A percentile compares a stretch with the other conserved stretches of the same genome.
These are phyloP conservation scores for Pogostemon cablin DNA, from an alignment of 257 asterid species.

Conservation along the genomic window DNA sequence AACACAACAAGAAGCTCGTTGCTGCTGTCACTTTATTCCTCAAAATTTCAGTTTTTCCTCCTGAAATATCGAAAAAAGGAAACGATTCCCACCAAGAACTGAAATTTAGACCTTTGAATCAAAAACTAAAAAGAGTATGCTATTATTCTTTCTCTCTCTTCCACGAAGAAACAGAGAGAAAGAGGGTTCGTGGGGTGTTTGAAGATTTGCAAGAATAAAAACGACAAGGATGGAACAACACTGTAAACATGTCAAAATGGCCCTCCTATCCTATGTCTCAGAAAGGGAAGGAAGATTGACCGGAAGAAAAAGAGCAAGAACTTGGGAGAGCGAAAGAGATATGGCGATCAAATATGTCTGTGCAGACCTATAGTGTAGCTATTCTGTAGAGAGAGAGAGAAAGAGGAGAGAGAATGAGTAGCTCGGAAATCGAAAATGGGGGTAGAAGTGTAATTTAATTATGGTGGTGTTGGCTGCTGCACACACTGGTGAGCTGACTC, in stretches of 20 bases:
- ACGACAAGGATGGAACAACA: slow-evolving; percentile 6
- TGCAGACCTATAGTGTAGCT: background rate
- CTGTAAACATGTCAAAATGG: slow-evolving; percentile 36
- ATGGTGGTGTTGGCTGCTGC: slow-evolving; percentile 50
- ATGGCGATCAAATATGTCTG: slow-evolving; percentile 10
- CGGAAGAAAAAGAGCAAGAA: background rate
- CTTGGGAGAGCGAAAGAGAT: slow-evolving; percentile 6
- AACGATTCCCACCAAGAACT: background rate
- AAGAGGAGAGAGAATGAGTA: slow-evolving; percentile 28
- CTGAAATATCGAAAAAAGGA: slow-evolving; percentile 25
- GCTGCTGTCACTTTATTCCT: background rate
- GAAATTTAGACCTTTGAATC: no score
- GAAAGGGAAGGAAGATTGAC: background rate
- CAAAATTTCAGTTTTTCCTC: background rate
- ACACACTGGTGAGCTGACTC: slow-evolving; percentile 33
- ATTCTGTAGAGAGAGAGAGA: slow-evolving; percentile 1
- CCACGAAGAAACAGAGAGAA: slow-evolving; percentile 34
- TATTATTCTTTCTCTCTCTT: slow-evolving; percentile 22
- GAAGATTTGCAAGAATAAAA: slow-evolving; percentile 28
- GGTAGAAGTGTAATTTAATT: slow-evolving; percentile 48
- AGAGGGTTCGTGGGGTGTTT: background rate
- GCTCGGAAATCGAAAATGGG: slow-evolving; percentile 84
- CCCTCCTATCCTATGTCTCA: background rate
- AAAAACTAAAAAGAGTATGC: background rate
- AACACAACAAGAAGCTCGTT: slow-evolving; percentile 24